Evolutionary conservation across 768 basidiomycete genomes (phyloP).

Genomic region (Trametes punicea): DNA sequence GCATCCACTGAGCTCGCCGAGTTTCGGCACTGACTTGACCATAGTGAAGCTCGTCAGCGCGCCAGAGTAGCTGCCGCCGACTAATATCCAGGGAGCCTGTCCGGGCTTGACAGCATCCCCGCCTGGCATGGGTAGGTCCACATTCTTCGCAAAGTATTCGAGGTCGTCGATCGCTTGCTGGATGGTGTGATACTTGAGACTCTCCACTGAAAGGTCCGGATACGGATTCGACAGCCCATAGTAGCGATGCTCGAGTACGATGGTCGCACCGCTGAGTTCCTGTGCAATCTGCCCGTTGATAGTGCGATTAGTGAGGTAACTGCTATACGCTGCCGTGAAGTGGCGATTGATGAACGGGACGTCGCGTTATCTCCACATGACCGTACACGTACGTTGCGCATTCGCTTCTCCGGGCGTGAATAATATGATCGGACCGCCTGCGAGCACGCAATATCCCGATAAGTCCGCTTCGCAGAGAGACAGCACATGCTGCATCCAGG

Average conservation of each 20-base stretch:
- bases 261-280: conserved; percentile 57
- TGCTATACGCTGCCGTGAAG: conserved; percentile 28
- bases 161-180: conserved; percentile 75
- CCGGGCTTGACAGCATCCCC: conserved; percentile 59
- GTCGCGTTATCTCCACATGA: neutral
- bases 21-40: conserved; percentile 48
- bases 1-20: neutral
- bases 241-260: conserved; percentile 72
- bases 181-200: conserved; percentile 58
- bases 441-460: neutral
- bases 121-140: conserved; percentile 61
- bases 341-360: neutral
- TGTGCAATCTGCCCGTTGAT: conserved; percentile 65
- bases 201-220: conserved; percentile 54
- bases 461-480: neutral
- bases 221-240: conserved; percentile 74
- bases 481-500: neutral
- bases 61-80: conserved; percentile 44
- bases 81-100: conserved; percentile 40
- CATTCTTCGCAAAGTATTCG: conserved; percentile 66
- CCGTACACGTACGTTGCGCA: conserved; percentile 39
- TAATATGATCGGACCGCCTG: conserved; percentile 56
- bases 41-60: conserved; percentile 61
- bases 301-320: conserved; percentile 62
- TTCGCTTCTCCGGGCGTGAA: conserved; percentile 66